Base-by-base conservation (phyloP, 306 rosid genomes). In the Medicago truncatula region DNA sequence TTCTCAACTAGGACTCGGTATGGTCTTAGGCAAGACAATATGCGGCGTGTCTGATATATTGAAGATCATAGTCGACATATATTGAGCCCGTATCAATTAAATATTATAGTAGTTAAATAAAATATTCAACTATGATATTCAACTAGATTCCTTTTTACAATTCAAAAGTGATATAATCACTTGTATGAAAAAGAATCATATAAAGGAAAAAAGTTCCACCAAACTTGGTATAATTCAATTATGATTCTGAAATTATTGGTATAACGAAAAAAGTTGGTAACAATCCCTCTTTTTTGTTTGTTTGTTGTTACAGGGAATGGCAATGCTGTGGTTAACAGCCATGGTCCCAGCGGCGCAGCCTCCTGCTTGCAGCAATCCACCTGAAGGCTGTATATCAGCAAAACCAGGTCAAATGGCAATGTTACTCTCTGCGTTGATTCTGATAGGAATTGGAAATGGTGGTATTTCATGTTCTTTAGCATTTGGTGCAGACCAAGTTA, bases 401-500 rank as follows among this genome's bases (percentile, higher is more conserved):
- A 82, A 86, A 38, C 0, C 52, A 6, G 76, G 77, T 0, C 92
- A 89, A 83, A 74, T 86, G 84, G 14, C 80, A 17, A 4, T 91
- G 16, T 80, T 89, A 6, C 1, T 81, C 0, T 78, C 81, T 8
- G 65, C 86, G 8, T 83, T 89, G 64, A 80, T 9, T 23, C 86
- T 92, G 34, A 85, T 84, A 68, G 65, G 90, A 9, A 47, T 89
- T 40, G 97, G 97, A 56, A 89, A 86, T 9, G 93, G 93, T 44
- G 97, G 97, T 3, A 52, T 86, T 15, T 76, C 93, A n/a, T 88
- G 94, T 64, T 85, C 90, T 18, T 40, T 92, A n/a, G 85, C 93
- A 5, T 89, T 89, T 54, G 97, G 95, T 23, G 93, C 91, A 1
- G 97, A 92, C 70, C 97, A 92, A 67, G 43, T 89, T 14, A 74